Evolutionary conservation across 2,329 filamentous ascomycete species (phyloP).

Genomic region (Periconia macrospinosa): DNA sequence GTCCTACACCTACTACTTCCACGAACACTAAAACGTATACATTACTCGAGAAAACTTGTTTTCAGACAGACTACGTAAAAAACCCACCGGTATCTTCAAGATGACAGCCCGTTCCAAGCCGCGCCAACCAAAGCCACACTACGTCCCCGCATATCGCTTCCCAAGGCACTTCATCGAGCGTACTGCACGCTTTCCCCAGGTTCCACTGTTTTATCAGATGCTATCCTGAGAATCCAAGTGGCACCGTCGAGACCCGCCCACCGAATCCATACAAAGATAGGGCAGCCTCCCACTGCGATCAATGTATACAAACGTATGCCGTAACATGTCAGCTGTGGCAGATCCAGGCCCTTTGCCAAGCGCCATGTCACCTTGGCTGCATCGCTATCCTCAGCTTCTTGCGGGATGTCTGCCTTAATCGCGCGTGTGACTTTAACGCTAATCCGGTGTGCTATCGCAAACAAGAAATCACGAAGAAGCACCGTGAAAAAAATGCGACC

Average conservation of each 20-base stretch:
- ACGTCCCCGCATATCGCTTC: neutral
- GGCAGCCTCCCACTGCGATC: no score
- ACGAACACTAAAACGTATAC: no score
- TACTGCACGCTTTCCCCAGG: neutral
- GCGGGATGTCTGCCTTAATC: neutral
- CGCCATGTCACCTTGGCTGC: slow-evolving; percentile 29
- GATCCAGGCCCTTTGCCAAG: slow-evolving; percentile 37
- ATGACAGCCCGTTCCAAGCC: neutral
- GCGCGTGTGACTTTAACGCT: neutral
- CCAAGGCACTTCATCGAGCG: neutral
- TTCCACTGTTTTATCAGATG: neutral
- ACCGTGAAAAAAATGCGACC: slow-evolving; percentile 5
- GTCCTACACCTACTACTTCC: no score
- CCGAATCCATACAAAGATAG: neutral
- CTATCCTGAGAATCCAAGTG: neutral
- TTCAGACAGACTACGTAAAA: neutral
- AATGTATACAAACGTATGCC: no score
- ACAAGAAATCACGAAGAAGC: slow-evolving; percentile 12
- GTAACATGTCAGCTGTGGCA: slow-evolving; percentile 31
- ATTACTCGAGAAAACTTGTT: neutral
- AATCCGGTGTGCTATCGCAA: neutral
- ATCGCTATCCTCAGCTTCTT: slow-evolving; percentile 5
- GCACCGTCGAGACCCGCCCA: neutral
- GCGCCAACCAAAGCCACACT: neutral
- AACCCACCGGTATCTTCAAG: neutral